Evolutionary conservation across 1,284 basidiomycete species (phyloP).

Genomic region (Sanghuangporus weigelae): DNA sequence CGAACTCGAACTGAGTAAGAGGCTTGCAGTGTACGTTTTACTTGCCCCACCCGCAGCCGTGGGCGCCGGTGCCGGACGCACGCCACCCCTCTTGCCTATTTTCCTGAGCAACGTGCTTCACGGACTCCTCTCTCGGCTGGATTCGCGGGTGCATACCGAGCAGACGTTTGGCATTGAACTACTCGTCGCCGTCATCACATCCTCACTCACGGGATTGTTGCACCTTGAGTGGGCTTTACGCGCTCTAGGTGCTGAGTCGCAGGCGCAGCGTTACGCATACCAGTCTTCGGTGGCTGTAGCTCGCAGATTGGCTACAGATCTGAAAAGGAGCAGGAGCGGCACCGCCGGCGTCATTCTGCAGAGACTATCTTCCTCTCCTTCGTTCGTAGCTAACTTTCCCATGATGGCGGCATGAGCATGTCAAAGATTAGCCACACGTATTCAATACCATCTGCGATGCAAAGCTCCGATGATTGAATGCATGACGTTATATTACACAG

Average conservation of each 20-base stretch:
- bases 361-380: conserved; percentile 51
- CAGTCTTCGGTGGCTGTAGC: conserved; percentile 59
- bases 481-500: background rate
- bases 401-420: conserved; percentile 35
- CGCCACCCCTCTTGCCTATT: conserved; percentile 63
- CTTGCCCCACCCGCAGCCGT: conserved; percentile 43
- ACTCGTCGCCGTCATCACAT: conserved; percentile 54
- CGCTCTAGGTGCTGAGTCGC: conserved; percentile 43
- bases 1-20: conserved; percentile 52
- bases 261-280: conserved; percentile 39
- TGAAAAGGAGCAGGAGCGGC: conserved; percentile 48
- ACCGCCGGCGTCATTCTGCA: conserved; percentile 51
- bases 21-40: conserved; percentile 60
- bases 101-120: conserved; percentile 59
- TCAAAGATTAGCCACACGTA: background rate
- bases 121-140: conserved; percentile 48
- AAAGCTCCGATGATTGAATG: background rate
- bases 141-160: conserved; percentile 45
- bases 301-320: conserved; percentile 50
- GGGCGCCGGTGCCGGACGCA: conserved; percentile 26
- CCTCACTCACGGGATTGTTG: conserved; percentile 55
- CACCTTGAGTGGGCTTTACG: conserved; percentile 62
- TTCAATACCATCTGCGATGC: background rate
- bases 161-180: conserved; percentile 55
- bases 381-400: conserved; percentile 70